phyloP scores from a whole-genome alignment of 352 stramenopile genomes.

The Globisporangium orthogonon region DNA sequence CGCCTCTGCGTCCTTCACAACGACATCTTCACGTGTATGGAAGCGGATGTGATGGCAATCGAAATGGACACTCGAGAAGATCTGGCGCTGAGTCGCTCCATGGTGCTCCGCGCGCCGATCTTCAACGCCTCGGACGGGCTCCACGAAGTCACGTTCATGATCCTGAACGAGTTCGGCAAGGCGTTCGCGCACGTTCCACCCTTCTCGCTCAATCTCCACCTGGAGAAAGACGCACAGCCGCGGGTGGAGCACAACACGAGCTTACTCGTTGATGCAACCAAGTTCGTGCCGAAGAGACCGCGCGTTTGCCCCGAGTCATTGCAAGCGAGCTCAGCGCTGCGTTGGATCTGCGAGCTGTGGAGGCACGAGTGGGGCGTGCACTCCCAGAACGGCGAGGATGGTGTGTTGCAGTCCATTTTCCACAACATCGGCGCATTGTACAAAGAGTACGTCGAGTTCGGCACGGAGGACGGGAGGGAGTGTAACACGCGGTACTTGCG shows the following conservation, averaged over 20 bases:
- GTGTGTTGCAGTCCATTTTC: slow-evolving; percentile 56
- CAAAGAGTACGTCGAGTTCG: slow-evolving; percentile 60
- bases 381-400: slow-evolving; percentile 73
- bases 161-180: slow-evolving; percentile 46
- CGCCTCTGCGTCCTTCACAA: slow-evolving; percentile 42
- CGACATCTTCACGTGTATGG: slow-evolving; percentile 35
- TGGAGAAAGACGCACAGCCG: background rate
- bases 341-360: slow-evolving; percentile 57
- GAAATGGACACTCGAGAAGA: slow-evolving; percentile 11
- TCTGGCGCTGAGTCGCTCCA: slow-evolving; percentile 12
- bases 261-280: slow-evolving; percentile 15
- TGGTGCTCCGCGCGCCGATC: slow-evolving; percentile 28
- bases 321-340: slow-evolving; percentile 1
- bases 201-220: slow-evolving; percentile 13
- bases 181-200: slow-evolving; percentile 17
- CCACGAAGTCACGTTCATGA: slow-evolving; percentile 30
- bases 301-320: slow-evolving; percentile 15
- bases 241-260: slow-evolving; percentile 7
- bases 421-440: slow-evolving; percentile 28
- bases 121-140: slow-evolving; percentile 19
- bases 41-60: slow-evolving; percentile 18
- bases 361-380: slow-evolving; percentile 54
- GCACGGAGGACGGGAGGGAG: slow-evolving; percentile 40
- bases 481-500: slow-evolving; percentile 59
- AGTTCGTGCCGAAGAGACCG: slow-evolving; percentile 20